Base-by-base conservation (phyloP, 2,329 filamentous ascomycete species). In the Lojkania enalia region DNA sequence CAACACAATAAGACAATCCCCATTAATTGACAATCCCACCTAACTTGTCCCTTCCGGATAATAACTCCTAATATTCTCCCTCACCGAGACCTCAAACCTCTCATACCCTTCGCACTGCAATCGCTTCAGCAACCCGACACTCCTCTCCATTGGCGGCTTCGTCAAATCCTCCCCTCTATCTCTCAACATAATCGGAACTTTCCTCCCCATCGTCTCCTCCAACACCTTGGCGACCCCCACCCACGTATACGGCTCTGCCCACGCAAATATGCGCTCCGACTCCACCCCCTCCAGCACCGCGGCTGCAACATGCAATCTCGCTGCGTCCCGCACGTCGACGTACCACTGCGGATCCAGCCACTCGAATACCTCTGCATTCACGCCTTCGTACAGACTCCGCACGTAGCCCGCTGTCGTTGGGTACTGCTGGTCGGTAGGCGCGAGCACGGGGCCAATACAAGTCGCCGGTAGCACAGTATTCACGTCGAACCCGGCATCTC, bases 161-260 rank as follows among this genome's bases (percentile, higher is more conserved):
- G 40, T 53, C 20, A 48, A 11, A 37, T 57, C 54, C 9, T 46
- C 29, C 4, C 54, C 51, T 36, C 51, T 51, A 19, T 53, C 47
- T 32, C 42, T 38, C 30, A 47, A 14, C 21, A 30, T 29, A 12
- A 45, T 41, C 25, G 38, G 37, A 11, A 43, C 39, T 20, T 50
- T 48, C 21, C 31, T 37, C 12, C 45, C 54, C 35, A 48, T 46
- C 35, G 36, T 32, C 15, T 47, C 20, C 36, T 49, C 47, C 4
- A 57, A 5, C 20, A 51, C 44, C 21, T 48, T 35, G 4, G 33
- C 37, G n/a, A 57, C 44, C 14, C 39, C 39, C 4, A 39, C 37
- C 45, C 48, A 52, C n/a, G 48, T 46, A 31, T 48, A 54, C 18
- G 27, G 27, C 21, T 45, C 51, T n/a, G 46, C 46, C 25, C 33